These are phyloP conservation scores for Zymoseptoria passerinii DNA, from an alignment of 2,329 filamentous ascomycete species.

Conservation along the genomic window DNA sequence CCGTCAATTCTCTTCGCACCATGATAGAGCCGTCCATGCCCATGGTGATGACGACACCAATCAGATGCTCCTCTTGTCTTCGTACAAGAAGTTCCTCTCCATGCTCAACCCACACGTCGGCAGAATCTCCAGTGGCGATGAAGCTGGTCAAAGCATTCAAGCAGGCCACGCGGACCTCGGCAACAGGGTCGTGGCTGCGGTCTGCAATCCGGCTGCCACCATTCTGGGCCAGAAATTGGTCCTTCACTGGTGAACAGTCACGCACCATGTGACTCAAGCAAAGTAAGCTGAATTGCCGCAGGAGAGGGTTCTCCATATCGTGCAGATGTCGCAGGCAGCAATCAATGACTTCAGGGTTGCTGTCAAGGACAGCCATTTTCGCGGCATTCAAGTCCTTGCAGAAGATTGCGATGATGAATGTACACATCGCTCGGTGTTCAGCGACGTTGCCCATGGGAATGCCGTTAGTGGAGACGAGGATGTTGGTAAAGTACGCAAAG, in stretches of 20 bases:
- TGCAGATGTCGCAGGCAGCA: constrained; percentile 76
- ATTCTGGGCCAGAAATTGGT: constrained; percentile 83
- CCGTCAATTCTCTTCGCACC: constrained; percentile 84
- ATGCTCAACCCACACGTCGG: constrained; percentile 11
- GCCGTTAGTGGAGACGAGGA: constrained; percentile 63
- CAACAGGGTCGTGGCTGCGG: constrained; percentile 74
- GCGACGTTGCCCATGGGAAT: constrained; percentile 81
- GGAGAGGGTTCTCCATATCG: constrained; percentile 76
- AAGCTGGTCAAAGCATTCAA: constrained; percentile 90
- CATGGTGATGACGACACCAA: constrained; percentile 83
- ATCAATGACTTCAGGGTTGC: constrained; percentile 78
- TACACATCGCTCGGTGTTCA: constrained; percentile 97
- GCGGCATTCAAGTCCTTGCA: constrained; percentile 92
- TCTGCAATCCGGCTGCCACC: constrained; percentile 74
- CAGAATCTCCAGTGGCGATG: constrained; percentile 60
- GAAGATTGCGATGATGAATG: constrained; percentile 93
- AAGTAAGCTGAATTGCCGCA: constrained; percentile 91
- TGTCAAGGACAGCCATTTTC: constrained; percentile 82
- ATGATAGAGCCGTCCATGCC: constrained; percentile 88
- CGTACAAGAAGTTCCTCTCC: background rate
- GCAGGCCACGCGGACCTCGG: constrained; percentile 89
- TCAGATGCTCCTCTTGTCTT: constrained; percentile 67
- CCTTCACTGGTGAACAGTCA: constrained; percentile 86
- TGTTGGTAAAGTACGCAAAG: constrained; percentile 92
- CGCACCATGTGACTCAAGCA: constrained; percentile 94